Conservation (phyloP, 371 early-diverging fungal species). For the Saksenaea vasiformis region DNA sequence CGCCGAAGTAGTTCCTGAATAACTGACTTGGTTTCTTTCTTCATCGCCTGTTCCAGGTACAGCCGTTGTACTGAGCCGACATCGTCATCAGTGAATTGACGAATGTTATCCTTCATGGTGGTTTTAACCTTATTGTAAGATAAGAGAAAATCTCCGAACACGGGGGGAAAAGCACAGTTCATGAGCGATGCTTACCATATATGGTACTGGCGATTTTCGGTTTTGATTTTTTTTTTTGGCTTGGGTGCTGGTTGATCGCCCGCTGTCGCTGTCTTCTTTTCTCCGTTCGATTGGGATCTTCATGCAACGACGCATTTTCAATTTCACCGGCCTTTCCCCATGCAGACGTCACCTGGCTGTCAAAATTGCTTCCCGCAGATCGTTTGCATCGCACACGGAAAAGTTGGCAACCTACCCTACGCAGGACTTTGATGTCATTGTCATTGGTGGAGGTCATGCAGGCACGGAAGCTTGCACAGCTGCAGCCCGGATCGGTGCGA, state of each 20-base stretch:
- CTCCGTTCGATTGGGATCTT: too few relatives aligned
- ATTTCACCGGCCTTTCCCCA: background rate
- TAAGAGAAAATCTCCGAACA: background rate
- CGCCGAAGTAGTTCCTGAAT: conserved; percentile 3
- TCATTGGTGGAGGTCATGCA: conserved; percentile 90
- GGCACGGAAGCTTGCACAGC: conserved; percentile 86
- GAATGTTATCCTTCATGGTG: conserved; percentile 14
- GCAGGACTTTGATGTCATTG: conserved; percentile 66
- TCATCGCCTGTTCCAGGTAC: conserved; percentile 7
- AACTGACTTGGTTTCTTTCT: conserved; percentile 1
- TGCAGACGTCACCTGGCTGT: background rate
- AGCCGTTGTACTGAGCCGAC: conserved; percentile 6
- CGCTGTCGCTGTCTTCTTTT: too few relatives aligned
- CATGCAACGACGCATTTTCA: background rate
- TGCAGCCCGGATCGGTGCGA: conserved; percentile 81
- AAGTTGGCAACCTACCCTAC: background rate
- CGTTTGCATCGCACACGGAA: background rate
- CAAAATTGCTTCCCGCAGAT: background rate
- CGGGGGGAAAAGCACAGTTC: background rate
- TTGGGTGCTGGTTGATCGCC: background rate
- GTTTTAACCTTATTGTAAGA: too few relatives aligned
- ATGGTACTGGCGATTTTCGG: background rate
- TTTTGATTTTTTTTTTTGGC: background rate
- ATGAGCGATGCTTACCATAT: background rate
- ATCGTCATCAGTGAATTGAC: conserved; percentile 3